phyloP scores from a whole-genome alignment of 139 green algal species.

The Tetradesmus lagerheimii region DNA sequence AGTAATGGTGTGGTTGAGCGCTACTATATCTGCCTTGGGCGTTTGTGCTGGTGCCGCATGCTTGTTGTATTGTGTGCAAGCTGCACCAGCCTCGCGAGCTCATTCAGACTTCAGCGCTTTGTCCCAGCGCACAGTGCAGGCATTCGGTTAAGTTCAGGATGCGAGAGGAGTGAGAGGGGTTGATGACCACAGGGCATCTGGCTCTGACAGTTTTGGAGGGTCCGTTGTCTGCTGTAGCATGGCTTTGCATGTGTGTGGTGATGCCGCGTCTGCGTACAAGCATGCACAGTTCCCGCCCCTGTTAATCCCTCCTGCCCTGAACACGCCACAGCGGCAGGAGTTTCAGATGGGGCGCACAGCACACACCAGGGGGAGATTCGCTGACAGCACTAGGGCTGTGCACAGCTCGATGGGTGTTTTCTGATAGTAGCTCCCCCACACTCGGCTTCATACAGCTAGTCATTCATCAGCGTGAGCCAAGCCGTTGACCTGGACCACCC shows the following conservation, averaged over 20 bases:
- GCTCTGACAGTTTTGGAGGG: too few relatives aligned
- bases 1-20: too few relatives aligned
- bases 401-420: neutral
- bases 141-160: too few relatives aligned
- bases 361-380: neutral
- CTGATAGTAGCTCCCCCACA: neutral
- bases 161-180: too few relatives aligned
- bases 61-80: too few relatives aligned
- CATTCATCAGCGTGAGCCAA: slow-evolving; percentile 95
- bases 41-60: too few relatives aligned
- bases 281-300: neutral
- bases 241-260: neutral
- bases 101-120: too few relatives aligned
- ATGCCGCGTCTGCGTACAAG: neutral
- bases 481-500: slow-evolving; percentile 98
- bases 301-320: neutral
- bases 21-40: too few relatives aligned
- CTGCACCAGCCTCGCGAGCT: too few relatives aligned
- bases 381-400: neutral
- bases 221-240: too few relatives aligned
- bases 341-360: neutral
- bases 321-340: neutral
- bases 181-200: too few relatives aligned
- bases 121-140: too few relatives aligned
- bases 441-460: neutral